These are phyloP conservation scores for Mycena crocata DNA, from an alignment of 768 basidiomycete genomes.

Conservation along the genomic window DNA sequence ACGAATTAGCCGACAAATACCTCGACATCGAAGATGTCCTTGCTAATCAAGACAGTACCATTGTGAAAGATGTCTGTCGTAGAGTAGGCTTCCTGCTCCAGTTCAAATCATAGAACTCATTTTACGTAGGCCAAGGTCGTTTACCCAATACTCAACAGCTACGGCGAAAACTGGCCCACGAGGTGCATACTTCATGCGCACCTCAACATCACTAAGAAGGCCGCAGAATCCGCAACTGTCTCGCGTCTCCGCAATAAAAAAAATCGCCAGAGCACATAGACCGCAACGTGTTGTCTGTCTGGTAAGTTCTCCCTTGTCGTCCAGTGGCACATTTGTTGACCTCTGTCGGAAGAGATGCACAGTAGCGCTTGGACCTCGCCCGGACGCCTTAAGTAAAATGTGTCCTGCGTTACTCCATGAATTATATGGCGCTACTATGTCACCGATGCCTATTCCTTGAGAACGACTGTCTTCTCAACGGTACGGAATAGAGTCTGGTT, in stretches of 20 bases:
- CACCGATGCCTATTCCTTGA: no score
- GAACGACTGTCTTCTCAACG: no score
- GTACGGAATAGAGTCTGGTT: no score
- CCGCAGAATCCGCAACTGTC: background rate
- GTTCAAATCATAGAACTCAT: background rate
- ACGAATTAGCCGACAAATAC: background rate
- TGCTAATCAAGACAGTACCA: background rate
- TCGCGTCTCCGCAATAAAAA: background rate
- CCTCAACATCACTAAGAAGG: background rate
- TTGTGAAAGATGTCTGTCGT: background rate
- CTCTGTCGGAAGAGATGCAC: no score
- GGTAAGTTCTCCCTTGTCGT: no score
- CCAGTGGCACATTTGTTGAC: no score
- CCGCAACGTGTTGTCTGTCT: no score
- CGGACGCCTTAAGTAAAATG: no score
- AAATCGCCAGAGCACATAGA: background rate
- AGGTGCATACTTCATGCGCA: conserved; percentile 5
- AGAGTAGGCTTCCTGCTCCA: background rate
- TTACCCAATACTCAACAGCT: background rate
- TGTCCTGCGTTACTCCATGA: no score
- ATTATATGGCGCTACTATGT: no score
- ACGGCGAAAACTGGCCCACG: conserved; percentile 3
- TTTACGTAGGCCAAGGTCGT: background rate
- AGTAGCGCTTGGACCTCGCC: no score
- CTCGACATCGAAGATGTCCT: background rate